Conservation (phyloP, 306 rosid species). For the Urtica urens region DNA sequence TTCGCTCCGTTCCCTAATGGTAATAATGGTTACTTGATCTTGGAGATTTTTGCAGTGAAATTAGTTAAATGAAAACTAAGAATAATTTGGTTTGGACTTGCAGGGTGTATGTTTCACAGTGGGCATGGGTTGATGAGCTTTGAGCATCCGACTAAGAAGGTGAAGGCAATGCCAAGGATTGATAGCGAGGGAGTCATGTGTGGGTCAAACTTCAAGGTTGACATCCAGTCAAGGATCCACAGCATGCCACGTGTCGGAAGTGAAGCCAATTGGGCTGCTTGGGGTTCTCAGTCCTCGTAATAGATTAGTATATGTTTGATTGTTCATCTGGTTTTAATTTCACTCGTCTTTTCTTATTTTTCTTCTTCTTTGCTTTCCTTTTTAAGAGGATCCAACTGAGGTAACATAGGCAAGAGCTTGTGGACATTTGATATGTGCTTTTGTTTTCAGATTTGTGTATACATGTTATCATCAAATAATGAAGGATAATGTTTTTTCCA, state of each 20-base stretch:
- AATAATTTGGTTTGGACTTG: conserved; percentile 4
- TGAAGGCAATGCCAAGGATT: conserved; percentile 90
- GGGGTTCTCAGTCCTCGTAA: conserved; percentile 35
- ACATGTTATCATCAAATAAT: neutral
- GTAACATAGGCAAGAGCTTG: too few relatives aligned
- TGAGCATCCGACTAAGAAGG: conserved; percentile 78
- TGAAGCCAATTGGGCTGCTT: conserved; percentile 81
- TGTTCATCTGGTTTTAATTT: neutral
- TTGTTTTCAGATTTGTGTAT: too few relatives aligned
- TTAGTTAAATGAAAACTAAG: neutral
- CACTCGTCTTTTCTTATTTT: neutral
- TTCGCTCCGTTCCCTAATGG: conserved; percentile 90
- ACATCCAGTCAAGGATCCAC: conserved; percentile 45
- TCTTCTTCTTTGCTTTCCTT: too few relatives aligned
- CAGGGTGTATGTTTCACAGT: conserved; percentile 91
- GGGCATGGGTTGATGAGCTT: conserved; percentile 65
- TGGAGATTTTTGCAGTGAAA: neutral
- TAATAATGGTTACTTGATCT: conserved; percentile 40
- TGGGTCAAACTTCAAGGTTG: conserved; percentile 89
- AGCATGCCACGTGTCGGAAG: conserved; percentile 96
- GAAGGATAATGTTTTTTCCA: neutral
- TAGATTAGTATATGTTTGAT: neutral
- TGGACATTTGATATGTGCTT: too few relatives aligned
- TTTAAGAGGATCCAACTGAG: too few relatives aligned
- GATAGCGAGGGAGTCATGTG: conserved; percentile 91